Evolutionary conservation across 176 grass and related monocot genomes (phyloP).

Genomic region (Dactylis glomerata): DNA sequence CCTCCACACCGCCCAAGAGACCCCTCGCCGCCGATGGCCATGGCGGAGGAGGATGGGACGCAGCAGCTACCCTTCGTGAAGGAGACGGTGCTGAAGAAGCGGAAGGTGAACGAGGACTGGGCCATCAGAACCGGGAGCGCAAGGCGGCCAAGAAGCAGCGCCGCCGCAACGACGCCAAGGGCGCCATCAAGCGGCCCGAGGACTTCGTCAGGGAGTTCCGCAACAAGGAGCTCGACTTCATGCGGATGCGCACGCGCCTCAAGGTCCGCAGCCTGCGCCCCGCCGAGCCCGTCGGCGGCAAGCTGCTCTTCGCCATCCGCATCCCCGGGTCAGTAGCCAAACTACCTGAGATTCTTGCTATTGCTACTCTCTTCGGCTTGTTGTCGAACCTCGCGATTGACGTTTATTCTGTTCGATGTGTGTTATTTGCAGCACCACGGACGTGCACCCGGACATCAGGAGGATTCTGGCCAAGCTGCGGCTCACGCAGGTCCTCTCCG

Average conservation of each 20-base stretch:
- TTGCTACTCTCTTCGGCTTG: not conserved
- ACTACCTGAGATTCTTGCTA: not conserved
- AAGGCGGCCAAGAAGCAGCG: slow-evolving; percentile 43
- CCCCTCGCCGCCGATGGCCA: not conserved
- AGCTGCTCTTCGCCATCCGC: slow-evolving; percentile 79
- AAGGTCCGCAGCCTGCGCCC: slow-evolving; percentile 51
- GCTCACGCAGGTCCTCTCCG: slow-evolving; percentile 54
- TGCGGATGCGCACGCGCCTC: slow-evolving; percentile 64
- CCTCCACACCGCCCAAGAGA: not conserved
- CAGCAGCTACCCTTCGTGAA: slow-evolving; percentile 51
- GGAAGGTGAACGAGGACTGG: slow-evolving; percentile 87
- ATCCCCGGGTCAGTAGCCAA: slow-evolving; percentile 62
- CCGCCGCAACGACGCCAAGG: slow-evolving; percentile 39
- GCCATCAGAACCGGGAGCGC: slow-evolving; percentile 61
- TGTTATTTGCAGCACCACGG: slow-evolving; percentile 43
- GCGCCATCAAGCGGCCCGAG: slow-evolving; percentile 68
- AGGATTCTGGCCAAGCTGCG: slow-evolving; percentile 59
- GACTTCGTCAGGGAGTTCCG: slow-evolving; percentile 85
- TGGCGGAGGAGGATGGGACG: slow-evolving; percentile 52
- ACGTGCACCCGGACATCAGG: slow-evolving; percentile 75
- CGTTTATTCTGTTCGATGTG: not conserved
- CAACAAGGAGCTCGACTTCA: slow-evolving; percentile 75
- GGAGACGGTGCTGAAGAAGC: slow-evolving; percentile 86
- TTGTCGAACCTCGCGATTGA: not conserved
- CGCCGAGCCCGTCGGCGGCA: slow-evolving; percentile 41